Conservation (phyloP, 441 rosid species). For the Viola pubescens region DNA sequence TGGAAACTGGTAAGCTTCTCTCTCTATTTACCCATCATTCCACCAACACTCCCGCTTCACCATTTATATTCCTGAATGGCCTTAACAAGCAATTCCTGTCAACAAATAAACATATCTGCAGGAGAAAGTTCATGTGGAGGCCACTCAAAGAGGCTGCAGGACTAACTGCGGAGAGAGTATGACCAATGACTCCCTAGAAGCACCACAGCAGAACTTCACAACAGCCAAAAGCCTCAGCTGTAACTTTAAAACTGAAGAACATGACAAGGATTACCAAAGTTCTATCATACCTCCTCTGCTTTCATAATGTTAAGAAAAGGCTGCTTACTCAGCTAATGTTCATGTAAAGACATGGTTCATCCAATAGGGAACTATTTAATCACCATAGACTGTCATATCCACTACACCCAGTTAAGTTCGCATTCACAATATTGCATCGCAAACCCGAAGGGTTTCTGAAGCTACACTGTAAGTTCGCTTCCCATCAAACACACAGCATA, state of each 20-base stretch:
- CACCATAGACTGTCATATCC: too few species aligned
- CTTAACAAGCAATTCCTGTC: background rate
- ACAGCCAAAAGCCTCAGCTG: background rate
- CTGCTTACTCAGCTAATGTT: background rate
- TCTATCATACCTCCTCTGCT: background rate
- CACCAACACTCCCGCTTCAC: background rate
- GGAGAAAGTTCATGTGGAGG: constrained; percentile 85
- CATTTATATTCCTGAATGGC: background rate
- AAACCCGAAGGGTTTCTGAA: too few species aligned
- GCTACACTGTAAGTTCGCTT: too few species aligned
- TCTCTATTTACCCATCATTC: background rate
- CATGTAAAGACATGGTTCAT: background rate
- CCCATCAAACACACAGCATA: too few species aligned
- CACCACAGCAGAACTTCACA: background rate
- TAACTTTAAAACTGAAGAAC: background rate
- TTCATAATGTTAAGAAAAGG: background rate
- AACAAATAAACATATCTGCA: constrained; percentile 14
- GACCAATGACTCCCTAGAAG: constrained; percentile 8
- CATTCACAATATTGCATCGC: too few species aligned
- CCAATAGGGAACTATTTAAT: background rate
- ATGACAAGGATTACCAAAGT: background rate
- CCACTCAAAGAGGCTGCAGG: constrained; percentile 77
- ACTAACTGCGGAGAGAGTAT: constrained; percentile 28
- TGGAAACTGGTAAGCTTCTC: constrained; percentile 59
- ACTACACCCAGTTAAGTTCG: too few species aligned